Conservation (phyloP, 78 protist species). For the Dictyostelium citrinum region DNA sequence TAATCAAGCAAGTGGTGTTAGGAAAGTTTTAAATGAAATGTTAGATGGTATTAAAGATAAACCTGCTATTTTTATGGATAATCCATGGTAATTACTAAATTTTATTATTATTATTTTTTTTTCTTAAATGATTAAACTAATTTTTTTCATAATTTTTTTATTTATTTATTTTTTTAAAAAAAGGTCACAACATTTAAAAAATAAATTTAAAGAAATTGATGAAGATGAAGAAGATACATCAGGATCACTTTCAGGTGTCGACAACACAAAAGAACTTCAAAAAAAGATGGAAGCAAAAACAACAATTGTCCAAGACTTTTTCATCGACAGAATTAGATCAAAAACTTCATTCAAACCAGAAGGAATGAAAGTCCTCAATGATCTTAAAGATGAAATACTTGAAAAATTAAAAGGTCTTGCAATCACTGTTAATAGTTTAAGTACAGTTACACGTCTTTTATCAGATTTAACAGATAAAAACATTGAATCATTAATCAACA, state of each 20-base stretch:
- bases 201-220: not conserved
- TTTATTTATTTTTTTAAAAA: too few relatives aligned
- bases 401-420: not conserved
- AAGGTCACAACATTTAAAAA: not conserved
- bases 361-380: not conserved
- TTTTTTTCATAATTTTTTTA: too few relatives aligned
- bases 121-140: too few relatives aligned
- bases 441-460: not conserved
- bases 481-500: not conserved
- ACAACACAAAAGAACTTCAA: not conserved
- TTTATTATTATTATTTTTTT: too few relatives aligned
- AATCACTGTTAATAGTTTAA: not conserved
- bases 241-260: not conserved
- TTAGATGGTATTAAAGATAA: not conserved
- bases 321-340: not conserved
- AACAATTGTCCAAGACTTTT: not conserved
- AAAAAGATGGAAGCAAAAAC: not conserved
- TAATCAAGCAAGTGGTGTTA: not conserved
- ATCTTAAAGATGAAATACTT: not conserved
- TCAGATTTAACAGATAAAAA: not conserved
- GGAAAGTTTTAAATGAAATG: not conserved
- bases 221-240: not conserved
- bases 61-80: not conserved
- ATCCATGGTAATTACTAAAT: conserved; percentile 32
- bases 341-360: conserved; percentile 1